Conservation (phyloP, 495 filamentous ascomycete genomes). For the Cladorrhinum samala region DNA sequence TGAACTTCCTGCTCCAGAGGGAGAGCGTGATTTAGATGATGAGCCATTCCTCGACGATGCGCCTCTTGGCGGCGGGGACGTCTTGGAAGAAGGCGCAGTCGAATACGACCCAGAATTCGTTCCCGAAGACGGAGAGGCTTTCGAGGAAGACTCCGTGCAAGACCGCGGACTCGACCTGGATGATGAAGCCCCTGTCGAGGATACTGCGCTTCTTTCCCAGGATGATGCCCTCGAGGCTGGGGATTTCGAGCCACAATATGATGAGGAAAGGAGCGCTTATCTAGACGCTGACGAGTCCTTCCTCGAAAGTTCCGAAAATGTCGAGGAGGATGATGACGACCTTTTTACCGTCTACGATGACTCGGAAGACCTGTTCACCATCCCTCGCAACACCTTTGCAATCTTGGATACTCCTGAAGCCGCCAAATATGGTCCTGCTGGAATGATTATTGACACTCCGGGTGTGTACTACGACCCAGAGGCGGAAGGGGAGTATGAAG, state of each 20-base stretch:
- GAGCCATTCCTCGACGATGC: background rate
- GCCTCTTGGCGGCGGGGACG: background rate
- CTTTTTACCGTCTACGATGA: slow-evolving; percentile 3
- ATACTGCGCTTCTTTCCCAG: background rate
- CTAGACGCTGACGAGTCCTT: background rate
- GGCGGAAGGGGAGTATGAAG: background rate
- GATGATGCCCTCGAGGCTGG: too few species aligned
- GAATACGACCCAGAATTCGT: background rate
- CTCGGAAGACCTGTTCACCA: background rate
- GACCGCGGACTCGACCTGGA: background rate
- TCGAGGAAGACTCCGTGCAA: background rate
- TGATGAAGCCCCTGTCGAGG: background rate
- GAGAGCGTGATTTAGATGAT: background rate
- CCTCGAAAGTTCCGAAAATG: background rate
- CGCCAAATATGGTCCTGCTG: slow-evolving; percentile 5
- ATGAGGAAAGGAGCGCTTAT: background rate
- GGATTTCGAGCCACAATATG: background rate
- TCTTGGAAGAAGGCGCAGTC: background rate
- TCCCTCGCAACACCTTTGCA: slow-evolving; percentile 10
- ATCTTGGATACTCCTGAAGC: slow-evolving; percentile 12
- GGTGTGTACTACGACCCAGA: background rate
- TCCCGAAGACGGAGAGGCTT: background rate
- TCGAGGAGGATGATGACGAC: background rate
- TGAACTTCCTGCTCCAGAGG: background rate
- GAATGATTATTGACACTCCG: slow-evolving; percentile 8